Percentiles rank a stretch among this genome's conserved stretches.
Evolutionary conservation across 75 land plant genomes (phyloP).

Genomic region (Sequoia sempervirens): DNA sequence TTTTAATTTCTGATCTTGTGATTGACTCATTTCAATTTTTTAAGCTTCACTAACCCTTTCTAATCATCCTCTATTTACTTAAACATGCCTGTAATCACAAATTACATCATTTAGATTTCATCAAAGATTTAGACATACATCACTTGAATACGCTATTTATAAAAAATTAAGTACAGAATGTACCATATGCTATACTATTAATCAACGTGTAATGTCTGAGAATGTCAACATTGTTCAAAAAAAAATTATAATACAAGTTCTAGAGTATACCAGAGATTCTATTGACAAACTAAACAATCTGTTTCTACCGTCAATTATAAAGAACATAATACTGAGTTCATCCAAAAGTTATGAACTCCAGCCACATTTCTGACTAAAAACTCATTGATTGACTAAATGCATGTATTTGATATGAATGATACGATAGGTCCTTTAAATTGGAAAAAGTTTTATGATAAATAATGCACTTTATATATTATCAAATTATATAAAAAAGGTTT

Average conservation of each 20-base stretch:
- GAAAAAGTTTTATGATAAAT: too few relatives aligned
- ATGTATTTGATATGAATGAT: too few relatives aligned
- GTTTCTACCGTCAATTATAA: not conserved
- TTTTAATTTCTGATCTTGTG: too few relatives aligned
- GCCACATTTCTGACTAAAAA: too few relatives aligned
- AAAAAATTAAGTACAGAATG: not conserved
- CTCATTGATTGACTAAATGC: too few relatives aligned
- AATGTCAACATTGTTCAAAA: not conserved
- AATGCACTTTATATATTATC: too few relatives aligned
- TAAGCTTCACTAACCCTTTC: too few relatives aligned
- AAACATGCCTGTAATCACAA: too few relatives aligned
- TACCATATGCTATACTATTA: not conserved
- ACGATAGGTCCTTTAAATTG: too few relatives aligned
- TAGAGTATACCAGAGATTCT: not conserved
- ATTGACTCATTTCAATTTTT: too few relatives aligned
- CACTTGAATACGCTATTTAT: not conserved
- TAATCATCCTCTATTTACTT: too few relatives aligned
- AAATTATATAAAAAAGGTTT: too few relatives aligned
- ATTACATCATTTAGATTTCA: not conserved
- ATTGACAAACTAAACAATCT: not conserved
- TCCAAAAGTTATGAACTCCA: not conserved
- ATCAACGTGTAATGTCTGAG: not conserved
- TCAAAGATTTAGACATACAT: not conserved
- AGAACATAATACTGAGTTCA: not conserved
- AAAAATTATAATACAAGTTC: not conserved